These are phyloP conservation scores for Alternaria sp. DNA, from an alignment of 2,329 filamentous ascomycete genomes.

Conservation along the genomic window DNA sequence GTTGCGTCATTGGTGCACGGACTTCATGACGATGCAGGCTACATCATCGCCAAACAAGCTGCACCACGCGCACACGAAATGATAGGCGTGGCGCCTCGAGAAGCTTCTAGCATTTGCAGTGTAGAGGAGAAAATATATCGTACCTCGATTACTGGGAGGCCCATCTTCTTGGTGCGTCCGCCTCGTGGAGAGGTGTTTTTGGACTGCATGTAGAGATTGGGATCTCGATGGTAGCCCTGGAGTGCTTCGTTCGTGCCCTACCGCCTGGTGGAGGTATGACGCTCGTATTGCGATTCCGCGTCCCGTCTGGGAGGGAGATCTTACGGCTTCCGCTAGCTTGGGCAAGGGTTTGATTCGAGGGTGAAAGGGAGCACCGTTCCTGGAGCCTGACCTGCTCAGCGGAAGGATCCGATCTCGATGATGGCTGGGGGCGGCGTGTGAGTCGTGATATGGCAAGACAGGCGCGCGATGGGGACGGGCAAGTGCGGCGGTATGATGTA, in stretches of 20 bases:
- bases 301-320: slow-evolving; percentile 30
- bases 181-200: slow-evolving; percentile 22
- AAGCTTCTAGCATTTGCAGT: neutral
- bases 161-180: slow-evolving; percentile 32
- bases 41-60: slow-evolving; percentile 35
- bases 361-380: neutral
- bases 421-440: neutral
- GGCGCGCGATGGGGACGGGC: slow-evolving; percentile 2
- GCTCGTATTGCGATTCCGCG: slow-evolving; percentile 30
- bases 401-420: slow-evolving; percentile 1
- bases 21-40: slow-evolving; percentile 36
- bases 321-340: slow-evolving; percentile 26
- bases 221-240: slow-evolving; percentile 8
- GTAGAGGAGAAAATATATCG: slow-evolving; percentile 15
- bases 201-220: slow-evolving; percentile 27
- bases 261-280: slow-evolving; percentile 37
- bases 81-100: slow-evolving; percentile 13
- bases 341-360: slow-evolving; percentile 9
- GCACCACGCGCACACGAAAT: slow-evolving; percentile 21
- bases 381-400: neutral
- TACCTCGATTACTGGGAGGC: slow-evolving; percentile 47
- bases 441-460: slow-evolving; percentile 5
- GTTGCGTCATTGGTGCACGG: slow-evolving; percentile 18
- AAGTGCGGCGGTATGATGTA: neutral
- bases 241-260: slow-evolving; percentile 9